Conservation (phyloP, 768 basidiomycete species). For the Serpula lacrymans region DNA sequence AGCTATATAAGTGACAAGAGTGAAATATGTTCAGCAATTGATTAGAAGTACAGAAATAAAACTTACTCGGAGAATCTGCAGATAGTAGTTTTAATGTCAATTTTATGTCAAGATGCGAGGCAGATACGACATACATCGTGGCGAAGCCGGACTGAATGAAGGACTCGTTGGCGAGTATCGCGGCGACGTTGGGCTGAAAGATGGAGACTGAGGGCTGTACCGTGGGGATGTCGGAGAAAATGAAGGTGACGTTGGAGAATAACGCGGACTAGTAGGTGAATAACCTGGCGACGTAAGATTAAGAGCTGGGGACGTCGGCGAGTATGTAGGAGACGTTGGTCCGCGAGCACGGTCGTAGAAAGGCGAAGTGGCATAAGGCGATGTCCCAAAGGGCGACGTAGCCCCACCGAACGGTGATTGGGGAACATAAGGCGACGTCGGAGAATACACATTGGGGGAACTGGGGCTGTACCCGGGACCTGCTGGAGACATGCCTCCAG, state of each 20-base stretch:
- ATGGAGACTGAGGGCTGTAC: constrained; percentile 87
- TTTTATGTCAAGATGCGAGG: neutral
- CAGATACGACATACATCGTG: constrained; percentile 59
- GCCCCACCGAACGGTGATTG: constrained; percentile 82
- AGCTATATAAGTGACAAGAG: constrained; percentile 36
- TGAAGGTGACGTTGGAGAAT: constrained; percentile 80
- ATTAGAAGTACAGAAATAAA: constrained; percentile 6
- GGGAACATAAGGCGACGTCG: constrained; percentile 86
- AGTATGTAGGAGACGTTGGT: constrained; percentile 80
- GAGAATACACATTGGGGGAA: constrained; percentile 86
- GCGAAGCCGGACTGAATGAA: constrained; percentile 92
- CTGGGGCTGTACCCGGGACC: constrained; percentile 88
- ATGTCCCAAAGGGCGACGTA: constrained; percentile 78
- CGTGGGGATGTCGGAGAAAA: constrained; percentile 85
- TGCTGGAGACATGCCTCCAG: constrained; percentile 86
- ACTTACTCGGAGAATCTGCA: constrained; percentile 80
- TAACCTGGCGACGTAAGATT: constrained; percentile 77
- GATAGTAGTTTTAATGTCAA: constrained; percentile 8
- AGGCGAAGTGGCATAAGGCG: constrained; percentile 81
- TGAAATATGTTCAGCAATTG: constrained; percentile 20
- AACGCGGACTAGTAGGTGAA: constrained; percentile 70
- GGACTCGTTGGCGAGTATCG: constrained; percentile 88
- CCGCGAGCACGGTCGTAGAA: constrained; percentile 67
- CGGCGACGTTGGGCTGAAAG: constrained; percentile 88
- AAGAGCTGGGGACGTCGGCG: constrained; percentile 82